Evolutionary conservation across 2,329 filamentous ascomycete species (phyloP).

Genomic region (Monascus ruber): DNA sequence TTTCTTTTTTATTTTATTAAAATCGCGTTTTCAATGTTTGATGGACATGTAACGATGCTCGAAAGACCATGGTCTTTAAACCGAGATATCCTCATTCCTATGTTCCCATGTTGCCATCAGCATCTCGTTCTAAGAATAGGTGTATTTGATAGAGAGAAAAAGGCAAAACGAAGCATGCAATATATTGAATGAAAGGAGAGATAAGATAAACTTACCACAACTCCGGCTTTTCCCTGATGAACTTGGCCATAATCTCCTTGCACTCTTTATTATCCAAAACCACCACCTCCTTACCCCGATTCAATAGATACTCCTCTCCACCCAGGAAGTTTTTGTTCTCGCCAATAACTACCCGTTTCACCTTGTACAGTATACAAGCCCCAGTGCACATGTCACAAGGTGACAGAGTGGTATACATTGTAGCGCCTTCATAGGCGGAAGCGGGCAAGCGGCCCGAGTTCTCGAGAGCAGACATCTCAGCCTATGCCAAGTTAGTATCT

Average conservation of each 20-base stretch:
- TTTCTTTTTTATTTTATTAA: background rate
- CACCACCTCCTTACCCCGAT: constrained; percentile 60
- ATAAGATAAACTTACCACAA: constrained; percentile 47
- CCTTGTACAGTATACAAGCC: constrained; percentile 64
- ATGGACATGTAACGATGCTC: background rate
- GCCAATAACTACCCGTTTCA: constrained; percentile 62
- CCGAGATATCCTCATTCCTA: constrained; percentile 51
- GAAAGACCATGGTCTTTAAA: constrained; percentile 21
- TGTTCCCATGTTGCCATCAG: constrained; percentile 6
- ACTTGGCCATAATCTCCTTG: constrained; percentile 57
- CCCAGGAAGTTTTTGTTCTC: constrained; percentile 67
- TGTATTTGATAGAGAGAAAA: constrained; percentile 1
- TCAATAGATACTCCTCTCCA: constrained; percentile 58
- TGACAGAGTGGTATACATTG: constrained; percentile 74
- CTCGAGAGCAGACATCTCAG: constrained; percentile 64
- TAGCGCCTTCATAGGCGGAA: constrained; percentile 56
- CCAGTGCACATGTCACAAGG: constrained; percentile 77
- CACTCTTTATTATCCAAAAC: constrained; percentile 56
- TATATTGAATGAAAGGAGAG: background rate
- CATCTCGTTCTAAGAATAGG: constrained; percentile 3
- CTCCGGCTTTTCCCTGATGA: constrained; percentile 60
- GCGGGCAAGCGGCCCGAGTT: constrained; percentile 62
- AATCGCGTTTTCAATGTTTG: background rate
- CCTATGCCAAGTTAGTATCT: constrained; percentile 34
- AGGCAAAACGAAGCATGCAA: constrained; percentile 2